Evolutionary conservation across 768 basidiomycete species (phyloP), one percentile per base, ranked within the genome.

Genomic region (Pleurotus cornucopiae): DNA sequence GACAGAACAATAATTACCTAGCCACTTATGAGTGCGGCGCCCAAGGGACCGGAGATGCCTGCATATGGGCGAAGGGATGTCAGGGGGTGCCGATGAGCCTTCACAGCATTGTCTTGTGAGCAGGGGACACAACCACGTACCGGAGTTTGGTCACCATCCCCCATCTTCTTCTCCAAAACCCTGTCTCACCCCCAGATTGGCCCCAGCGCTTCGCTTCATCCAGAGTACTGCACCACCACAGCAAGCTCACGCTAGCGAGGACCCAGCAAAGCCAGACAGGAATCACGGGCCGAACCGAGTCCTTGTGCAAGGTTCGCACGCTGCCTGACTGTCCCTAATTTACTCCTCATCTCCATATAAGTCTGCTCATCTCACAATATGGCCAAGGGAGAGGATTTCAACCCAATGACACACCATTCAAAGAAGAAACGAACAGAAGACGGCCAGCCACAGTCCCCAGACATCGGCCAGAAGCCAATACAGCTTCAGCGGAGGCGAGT

Each of bases 401-500:
- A 74, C 49, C 58, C 74, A 46, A 78, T 80, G 66, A 68, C 79
- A 54, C 76, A 81, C 67, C 82, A 81, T 59, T 74, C 79, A 1
- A 91, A 88, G 79, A 93, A 93, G 80, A 91, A 90, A 71, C 85
- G 85, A 54, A 66, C 67, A 49, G 78, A 83, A 61, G 82, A 85
- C 49, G 89, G 88, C 56, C 25, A 51, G n/a, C 74, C 80, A 44
- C 69, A 78, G 55, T 63, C 82, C 12, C 62, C 74, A 40, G 89
- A 91, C 61, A 66, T 73, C 46, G 80, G 84, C 62, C 67, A 79
- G 48, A 90, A 89, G 64, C 88, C 89, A 30, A 68, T 92, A 43
- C 88, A 88, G 68, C 77, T 92, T 21, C 91, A 91, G 69, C 79
- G 91, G 56, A 69, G 81, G 71, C 73, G 91, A 62, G 91, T 94